Percentiles rank a stretch among this genome's conserved stretches.
phyloP scores from a whole-genome alignment of 2,329 filamentous ascomycete species.

The Arthrinium phaeospermum region DNA sequence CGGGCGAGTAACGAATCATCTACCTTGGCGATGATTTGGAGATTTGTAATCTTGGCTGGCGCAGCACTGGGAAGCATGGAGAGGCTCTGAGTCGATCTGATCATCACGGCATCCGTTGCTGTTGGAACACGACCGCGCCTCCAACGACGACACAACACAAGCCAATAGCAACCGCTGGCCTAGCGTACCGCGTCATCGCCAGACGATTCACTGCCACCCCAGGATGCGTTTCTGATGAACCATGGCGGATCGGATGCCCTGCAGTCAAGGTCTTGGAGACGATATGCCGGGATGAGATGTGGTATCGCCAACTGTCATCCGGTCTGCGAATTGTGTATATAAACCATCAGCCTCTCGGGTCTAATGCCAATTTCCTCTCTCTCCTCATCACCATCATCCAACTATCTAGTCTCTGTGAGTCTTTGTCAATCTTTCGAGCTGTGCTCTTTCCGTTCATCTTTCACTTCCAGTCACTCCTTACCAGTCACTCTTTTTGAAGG shows the following conservation, averaged over 20 bases:
- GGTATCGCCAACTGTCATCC: not conserved
- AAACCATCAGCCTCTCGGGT: not conserved
- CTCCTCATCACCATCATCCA: slow-evolving; percentile 15
- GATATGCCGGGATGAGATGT: not conserved
- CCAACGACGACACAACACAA: not conserved
- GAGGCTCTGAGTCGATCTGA: not conserved
- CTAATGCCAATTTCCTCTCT: not conserved
- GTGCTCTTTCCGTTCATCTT: slow-evolving; percentile 35
- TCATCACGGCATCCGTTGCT: slow-evolving; percentile 16
- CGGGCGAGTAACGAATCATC: not conserved
- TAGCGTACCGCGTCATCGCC: not conserved
- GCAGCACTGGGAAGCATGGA: not conserved
- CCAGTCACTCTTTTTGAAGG: slow-evolving; percentile 35
- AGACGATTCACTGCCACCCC: not conserved
- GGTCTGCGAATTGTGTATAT: not conserved
- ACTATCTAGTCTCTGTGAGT: not conserved
- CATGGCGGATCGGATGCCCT: not conserved
- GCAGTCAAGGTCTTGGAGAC: not conserved
- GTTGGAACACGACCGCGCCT: not conserved
- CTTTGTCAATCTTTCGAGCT: slow-evolving; percentile 29
- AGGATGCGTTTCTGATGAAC: not conserved
- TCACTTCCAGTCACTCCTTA: slow-evolving; percentile 20
- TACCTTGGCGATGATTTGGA: not conserved
- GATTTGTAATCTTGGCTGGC: not conserved
- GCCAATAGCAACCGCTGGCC: not conserved